Percentiles rank a stretch among this genome's conserved stretches.
These are phyloP conservation scores for Hyaloscypha hepaticicola DNA, from an alignment of 495 filamentous ascomycete species.

Conservation along the genomic window DNA sequence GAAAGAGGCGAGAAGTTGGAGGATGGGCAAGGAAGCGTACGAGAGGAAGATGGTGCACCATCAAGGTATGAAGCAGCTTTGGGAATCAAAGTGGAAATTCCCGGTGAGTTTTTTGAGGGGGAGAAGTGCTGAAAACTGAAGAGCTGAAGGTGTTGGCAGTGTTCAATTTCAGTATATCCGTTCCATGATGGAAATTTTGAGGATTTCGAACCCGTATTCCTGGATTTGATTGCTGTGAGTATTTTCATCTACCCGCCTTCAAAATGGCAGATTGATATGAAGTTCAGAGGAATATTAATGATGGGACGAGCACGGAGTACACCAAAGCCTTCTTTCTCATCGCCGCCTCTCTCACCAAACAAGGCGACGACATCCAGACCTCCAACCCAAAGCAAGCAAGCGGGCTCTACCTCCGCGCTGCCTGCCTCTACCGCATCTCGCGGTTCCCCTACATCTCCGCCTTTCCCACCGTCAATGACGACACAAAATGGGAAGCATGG, in stretches of 20 bases:
- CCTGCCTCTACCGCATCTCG: conserved; percentile 70
- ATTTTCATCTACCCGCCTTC: background rate
- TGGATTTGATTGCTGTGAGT: conserved; percentile 56
- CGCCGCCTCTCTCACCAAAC: conserved; percentile 50
- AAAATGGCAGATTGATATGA: background rate
- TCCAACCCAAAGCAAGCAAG: conserved; percentile 46
- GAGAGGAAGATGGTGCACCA: conserved; percentile 56
- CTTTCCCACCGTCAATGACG: conserved; percentile 39
- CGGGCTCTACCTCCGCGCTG: conserved; percentile 66
- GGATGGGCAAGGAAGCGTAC: conserved; percentile 6
- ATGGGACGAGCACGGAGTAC: conserved; percentile 63
- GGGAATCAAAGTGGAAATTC: conserved; percentile 80
- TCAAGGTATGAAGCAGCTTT: conserved; percentile 68
- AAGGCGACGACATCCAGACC: conserved; percentile 44
- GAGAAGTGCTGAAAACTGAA: background rate
- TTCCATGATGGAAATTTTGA: conserved; percentile 71
- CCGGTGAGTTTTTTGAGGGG: conserved; percentile 45
- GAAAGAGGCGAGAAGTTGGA: conserved; percentile 4
- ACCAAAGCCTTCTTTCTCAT: conserved; percentile 60
- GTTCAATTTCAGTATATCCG: conserved; percentile 56
- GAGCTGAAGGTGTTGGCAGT: background rate
- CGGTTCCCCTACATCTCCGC: conserved; percentile 68
- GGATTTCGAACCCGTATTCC: conserved; percentile 74
- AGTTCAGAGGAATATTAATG: conserved; percentile 54
- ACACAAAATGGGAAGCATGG: conserved; percentile 61